Percentiles rank a stretch among this genome's conserved stretches.
These are phyloP conservation scores for Yamadazyma laniorum DNA, from an alignment of 805 yeast genomes.

Conservation along the genomic window DNA sequence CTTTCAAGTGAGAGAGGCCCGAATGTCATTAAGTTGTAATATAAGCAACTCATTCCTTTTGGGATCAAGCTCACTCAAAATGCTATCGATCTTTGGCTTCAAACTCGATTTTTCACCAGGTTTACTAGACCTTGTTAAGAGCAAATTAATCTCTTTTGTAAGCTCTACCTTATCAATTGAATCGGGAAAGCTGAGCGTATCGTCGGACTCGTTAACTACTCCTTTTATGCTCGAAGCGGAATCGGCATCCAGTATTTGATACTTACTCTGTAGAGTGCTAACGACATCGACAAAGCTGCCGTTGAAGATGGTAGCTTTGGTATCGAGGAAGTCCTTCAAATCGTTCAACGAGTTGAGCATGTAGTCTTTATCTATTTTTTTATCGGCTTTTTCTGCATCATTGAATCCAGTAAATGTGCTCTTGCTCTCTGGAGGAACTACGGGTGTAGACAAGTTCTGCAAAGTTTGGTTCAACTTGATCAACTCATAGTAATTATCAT, in stretches of 20 bases:
- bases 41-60: conserved; percentile 22
- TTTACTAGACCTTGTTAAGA: not conserved
- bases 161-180: conserved; percentile 10
- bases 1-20: not conserved
- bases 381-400: conserved; percentile 2
- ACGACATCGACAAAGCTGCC: conserved; percentile 22
- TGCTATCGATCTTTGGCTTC: conserved; percentile 12
- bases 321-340: conserved; percentile 21
- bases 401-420: conserved; percentile 9
- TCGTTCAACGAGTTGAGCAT: conserved; percentile 23
- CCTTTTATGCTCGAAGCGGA: conserved; percentile 19
- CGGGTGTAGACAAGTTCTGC: conserved; percentile 18
- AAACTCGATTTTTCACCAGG: conserved; percentile 4
- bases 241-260: conserved; percentile 13
- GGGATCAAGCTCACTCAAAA: conserved; percentile 14
- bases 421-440: conserved; percentile 1
- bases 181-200: conserved; percentile 8
- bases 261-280: conserved; percentile 10
- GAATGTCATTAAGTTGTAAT: conserved; percentile 20
- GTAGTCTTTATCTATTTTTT: conserved; percentile 17
- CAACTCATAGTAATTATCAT: conserved; percentile 72
- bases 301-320: conserved; percentile 18
- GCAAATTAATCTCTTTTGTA: conserved; percentile 7
- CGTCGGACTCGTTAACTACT: conserved; percentile 9
- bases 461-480: conserved; percentile 64